These are phyloP conservation scores for Xylaria acuta DNA, from an alignment of 495 filamentous ascomycete species.

Conservation along the genomic window DNA sequence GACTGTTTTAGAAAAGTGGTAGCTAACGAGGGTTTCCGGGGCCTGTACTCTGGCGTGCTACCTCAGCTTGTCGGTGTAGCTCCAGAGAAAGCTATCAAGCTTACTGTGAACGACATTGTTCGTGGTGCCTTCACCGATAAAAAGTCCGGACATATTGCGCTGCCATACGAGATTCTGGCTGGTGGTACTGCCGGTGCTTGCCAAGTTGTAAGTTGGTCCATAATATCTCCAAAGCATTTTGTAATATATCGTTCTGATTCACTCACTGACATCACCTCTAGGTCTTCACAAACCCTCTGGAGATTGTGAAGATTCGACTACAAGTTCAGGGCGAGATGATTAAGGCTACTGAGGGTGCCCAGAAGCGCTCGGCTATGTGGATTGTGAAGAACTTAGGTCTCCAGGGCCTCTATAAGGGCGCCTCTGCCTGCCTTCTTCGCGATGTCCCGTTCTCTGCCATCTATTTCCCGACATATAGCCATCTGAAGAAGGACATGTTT, in stretches of 20 bases:
- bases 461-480: conserved; percentile 96
- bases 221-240: not conserved
- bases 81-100: conserved; percentile 98
- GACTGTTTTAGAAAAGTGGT: conserved; percentile 94
- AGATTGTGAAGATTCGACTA: conserved; percentile 98
- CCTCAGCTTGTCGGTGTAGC: conserved; percentile 97
- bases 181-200: conserved; percentile 92
- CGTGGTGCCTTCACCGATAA: conserved; percentile 77
- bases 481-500: conserved; percentile 92
- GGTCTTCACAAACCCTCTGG: conserved; percentile 96
- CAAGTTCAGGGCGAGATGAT: conserved; percentile 97
- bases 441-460: conserved; percentile 98
- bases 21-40: conserved; percentile 85
- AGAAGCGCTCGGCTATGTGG: conserved; percentile 93
- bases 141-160: conserved; percentile 75
- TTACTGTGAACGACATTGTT: conserved; percentile 95
- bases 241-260: not conserved
- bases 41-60: conserved; percentile 91
- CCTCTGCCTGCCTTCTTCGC: conserved; percentile 92
- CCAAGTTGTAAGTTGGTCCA: conserved; percentile 79
- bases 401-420: conserved; percentile 96
- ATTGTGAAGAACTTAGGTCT: conserved; percentile 95
- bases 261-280: conserved; percentile 38
- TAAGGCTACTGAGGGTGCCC: conserved; percentile 80
- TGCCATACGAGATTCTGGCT: conserved; percentile 76